Base-by-base conservation (phyloP, 176 grass and related monocot species). In the Cenchrus fungigraminus region DNA sequence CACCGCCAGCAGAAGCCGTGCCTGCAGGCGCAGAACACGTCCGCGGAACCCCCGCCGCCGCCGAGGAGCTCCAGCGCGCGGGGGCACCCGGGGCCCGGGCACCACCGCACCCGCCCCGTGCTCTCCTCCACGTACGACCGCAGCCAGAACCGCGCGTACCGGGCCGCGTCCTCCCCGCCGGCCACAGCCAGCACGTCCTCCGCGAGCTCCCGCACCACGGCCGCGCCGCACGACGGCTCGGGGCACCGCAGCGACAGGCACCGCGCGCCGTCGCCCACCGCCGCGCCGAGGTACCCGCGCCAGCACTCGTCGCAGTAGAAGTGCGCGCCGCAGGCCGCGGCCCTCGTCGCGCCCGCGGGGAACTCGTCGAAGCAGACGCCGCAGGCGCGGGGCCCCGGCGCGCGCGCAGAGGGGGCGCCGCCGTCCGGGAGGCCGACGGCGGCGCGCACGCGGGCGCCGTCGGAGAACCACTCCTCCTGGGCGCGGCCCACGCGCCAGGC, bases 241-340 rank as follows among this genome's bases (percentile, higher is more conserved):
- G 82, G 87, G 69, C 87, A 89, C 14, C 25, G 68, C 12, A 89
- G 51, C 42, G 65, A 29, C 3, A 89, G 71, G 82, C 82, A 89
- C 56, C 82, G 6, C 7, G 74, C 22, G 67, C 81, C 75, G 3
- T 81, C 82, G 1, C 3, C n/a, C 29, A 89, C 22, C 17, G 87
- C 78, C 12, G 76, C 65, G 17, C 0, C 0, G 54, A 89, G 29
- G 57, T 89, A 89, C 12, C 69, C 49, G 12, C 52, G 74, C 65
- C 84, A 86, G 84, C 84, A 86, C 0, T 57, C 43, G 65, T 0
- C 32, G 56, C 75, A 86, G 76, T 71, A 79, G 45, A 4, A 71
- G 76, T 86, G 75, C 10, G 60, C 25, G 22, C 44, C 1, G 76
- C 84, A 86, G 17, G 4, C 40, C 12, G 75, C 84, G 4, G 84